These are phyloP conservation scores for Stramenopiles sp. DNA, from an alignment of 352 stramenopile genomes.

Conservation along the genomic window DNA sequence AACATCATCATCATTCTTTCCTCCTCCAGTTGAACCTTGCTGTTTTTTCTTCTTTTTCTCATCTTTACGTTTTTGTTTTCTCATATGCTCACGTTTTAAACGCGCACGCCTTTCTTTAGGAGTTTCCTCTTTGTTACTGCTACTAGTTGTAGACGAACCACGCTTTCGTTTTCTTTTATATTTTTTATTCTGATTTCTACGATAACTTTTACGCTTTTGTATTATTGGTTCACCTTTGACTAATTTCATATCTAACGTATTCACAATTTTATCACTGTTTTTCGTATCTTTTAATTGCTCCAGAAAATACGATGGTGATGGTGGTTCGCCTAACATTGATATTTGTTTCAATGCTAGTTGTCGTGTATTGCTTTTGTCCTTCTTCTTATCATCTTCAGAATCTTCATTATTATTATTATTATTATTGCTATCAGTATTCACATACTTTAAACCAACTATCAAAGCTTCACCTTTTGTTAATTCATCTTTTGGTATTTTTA, in stretches of 20 bases:
- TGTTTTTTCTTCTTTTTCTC: background rate
- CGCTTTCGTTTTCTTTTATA: background rate
- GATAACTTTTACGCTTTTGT: background rate
- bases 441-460: background rate
- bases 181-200: background rate
- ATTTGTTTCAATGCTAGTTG: background rate
- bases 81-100: background rate
- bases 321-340: background rate
- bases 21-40: too few species aligned
- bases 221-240: background rate
- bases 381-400: background rate
- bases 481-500: too few species aligned
- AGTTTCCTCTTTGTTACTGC: background rate
- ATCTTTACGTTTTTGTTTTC: background rate
- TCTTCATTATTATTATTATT: background rate
- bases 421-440: too few species aligned
- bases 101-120: background rate
- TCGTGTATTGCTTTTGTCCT: background rate
- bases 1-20: background rate
- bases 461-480: background rate
- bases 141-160: too few species aligned
- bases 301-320: background rate
- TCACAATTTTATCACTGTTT: background rate
- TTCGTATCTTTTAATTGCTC: background rate
- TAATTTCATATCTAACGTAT: background rate